phyloP scores from a whole-genome alignment of 2,329 filamentous ascomycete species.

The Coniochaeta ligniaria region DNA sequence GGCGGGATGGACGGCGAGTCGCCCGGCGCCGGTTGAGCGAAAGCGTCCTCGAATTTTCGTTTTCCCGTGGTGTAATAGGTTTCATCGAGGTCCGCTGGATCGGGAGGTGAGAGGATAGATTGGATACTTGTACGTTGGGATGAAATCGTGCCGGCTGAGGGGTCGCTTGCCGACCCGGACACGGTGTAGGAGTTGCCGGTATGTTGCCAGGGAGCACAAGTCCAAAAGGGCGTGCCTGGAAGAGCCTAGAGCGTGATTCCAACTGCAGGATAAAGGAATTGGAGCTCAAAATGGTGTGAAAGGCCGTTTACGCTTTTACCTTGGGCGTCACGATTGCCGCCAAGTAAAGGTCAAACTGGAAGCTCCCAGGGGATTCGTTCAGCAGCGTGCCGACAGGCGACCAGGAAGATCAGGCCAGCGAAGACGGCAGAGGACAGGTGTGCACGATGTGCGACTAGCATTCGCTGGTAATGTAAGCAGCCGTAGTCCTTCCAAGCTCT shows the following conservation, averaged over 20 bases:
- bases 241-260: too few relatives aligned
- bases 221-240: neutral
- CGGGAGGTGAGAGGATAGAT: slow-evolving; percentile 41
- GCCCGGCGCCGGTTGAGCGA: slow-evolving; percentile 20
- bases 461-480: neutral
- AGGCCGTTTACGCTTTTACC: neutral
- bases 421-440: neutral
- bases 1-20: slow-evolving; percentile 18
- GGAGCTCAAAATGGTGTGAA: neutral
- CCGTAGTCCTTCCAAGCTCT: neutral
- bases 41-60: slow-evolving; percentile 27
- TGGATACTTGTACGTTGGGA: slow-evolving; percentile 36
- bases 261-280: neutral
- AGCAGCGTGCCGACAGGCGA: neutral
- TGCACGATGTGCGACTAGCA: neutral
- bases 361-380: neutral
- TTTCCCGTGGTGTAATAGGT: slow-evolving; percentile 25
- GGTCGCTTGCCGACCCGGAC: slow-evolving; percentile 28
- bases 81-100: slow-evolving; percentile 32
- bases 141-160: slow-evolving; percentile 39
- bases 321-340: neutral
- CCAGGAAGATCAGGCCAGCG: neutral
- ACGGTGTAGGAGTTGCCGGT: neutral
- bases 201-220: neutral
- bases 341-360: neutral